phyloP scores from a whole-genome alignment of 345 rosid genomes.

The Pistacia atlantica region DNA sequence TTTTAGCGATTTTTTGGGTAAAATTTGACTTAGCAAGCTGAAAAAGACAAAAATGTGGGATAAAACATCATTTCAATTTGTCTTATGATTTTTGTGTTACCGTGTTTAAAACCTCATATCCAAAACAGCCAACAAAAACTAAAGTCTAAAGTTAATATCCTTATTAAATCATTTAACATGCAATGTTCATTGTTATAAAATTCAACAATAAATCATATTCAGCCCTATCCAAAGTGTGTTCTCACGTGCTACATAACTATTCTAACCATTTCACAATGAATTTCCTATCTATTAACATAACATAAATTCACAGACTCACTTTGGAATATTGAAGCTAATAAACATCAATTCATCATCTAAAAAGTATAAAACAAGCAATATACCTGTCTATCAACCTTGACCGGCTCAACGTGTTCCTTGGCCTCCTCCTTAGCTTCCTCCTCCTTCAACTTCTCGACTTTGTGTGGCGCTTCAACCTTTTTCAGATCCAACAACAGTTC shows the following conservation, averaged over 20 bases:
- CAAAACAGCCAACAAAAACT: not conserved
- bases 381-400: conserved; percentile 87
- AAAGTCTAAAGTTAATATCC: not conserved
- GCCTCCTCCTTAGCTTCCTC: conserved; percentile 35
- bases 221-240: not conserved
- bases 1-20: not conserved
- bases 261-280: not conserved
- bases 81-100: not conserved
- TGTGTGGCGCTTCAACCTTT: conserved; percentile 33
- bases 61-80: not conserved
- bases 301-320: not conserved
- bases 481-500: conserved; percentile 53
- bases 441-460: conserved; percentile 35
- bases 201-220: not conserved
- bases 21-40: not conserved
- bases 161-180: not conserved
- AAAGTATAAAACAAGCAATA: not conserved
- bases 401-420: conserved; percentile 44
- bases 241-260: not conserved
- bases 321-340: no score
- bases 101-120: not conserved
- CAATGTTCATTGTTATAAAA: not conserved
- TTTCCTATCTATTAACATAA: not conserved
- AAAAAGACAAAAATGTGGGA: not conserved
- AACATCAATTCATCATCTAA: no score